Base-by-base conservation (phyloP, 2,329 filamentous ascomycete genomes). In the Diaporthe eres region DNA sequence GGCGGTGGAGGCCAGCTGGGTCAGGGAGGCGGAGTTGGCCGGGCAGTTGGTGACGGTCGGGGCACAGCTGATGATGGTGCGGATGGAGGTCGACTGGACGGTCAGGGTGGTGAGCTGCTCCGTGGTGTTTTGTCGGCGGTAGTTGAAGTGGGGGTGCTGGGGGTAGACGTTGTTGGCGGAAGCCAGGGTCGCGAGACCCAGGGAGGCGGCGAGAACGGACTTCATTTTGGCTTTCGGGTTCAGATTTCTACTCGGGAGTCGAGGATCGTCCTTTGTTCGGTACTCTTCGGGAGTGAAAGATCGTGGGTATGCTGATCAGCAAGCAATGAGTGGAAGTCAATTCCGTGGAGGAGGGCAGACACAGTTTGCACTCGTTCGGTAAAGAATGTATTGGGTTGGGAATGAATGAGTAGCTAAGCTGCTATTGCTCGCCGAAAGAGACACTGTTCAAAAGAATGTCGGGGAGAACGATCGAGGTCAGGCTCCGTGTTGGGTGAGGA, bases 151-250 rank as follows among this genome's bases (percentile, higher is more conserved):
- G 77, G 82, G 79, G 80, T 85, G 83, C 60, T 81, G 83, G 78
- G 83, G 83, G 78, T 83, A 82, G 76, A 85, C 85, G 80, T 85
- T 63, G 67, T 42, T 84, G 81, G 87, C 88, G 67, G 82, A 80
- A 72, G 84, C 82, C 68, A 86, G 80, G 78, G 84, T 84, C 82
- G 85, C 87, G 78, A 88, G 82, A 84, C 85, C 86, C 78, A 88
- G 79, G 79, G 82, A 77, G 71, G 87, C 81, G 74, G 85, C 78
- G 77, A 73, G 68, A 60, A 83, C 81, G 78, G 87, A 82, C 85
- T 88, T 88, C 88, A 90, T 90, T 75, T 85, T 85, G 88, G 71
- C 78, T 78, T 79, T 78, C 77, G 68, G 72, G 49, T 77, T 65
- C 49, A 67, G 73, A 72, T 75, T 75, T 74, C 72, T 74, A 71